These are phyloP conservation scores for Alternaria postmessia DNA, from an alignment of 2,329 filamentous ascomycete genomes.

Conservation along the genomic window DNA sequence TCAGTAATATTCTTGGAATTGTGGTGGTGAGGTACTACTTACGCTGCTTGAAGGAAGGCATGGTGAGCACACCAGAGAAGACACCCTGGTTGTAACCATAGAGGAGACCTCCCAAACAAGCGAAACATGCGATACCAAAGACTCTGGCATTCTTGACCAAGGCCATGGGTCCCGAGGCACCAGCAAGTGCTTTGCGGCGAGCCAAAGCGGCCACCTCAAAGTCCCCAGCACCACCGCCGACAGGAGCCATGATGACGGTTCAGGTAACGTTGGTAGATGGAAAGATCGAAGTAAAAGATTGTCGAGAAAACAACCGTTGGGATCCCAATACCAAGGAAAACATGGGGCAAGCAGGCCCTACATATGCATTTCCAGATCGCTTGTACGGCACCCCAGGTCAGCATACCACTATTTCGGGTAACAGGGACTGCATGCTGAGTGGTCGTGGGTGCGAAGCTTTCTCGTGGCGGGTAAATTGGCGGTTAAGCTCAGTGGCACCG, in stretches of 20 bases:
- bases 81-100: slow-evolving; percentile 82
- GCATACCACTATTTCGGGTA: slow-evolving; percentile 3
- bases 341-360: slow-evolving; percentile 8
- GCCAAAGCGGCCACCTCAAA: slow-evolving; percentile 54
- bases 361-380: slow-evolving; percentile 11
- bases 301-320: slow-evolving; percentile 1
- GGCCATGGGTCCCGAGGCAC: slow-evolving; percentile 55
- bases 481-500: slow-evolving; percentile 15
- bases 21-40: slow-evolving; percentile 12
- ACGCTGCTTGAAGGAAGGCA: slow-evolving; percentile 56
- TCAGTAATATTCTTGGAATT: not conserved
- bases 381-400: not conserved
- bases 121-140: slow-evolving; percentile 64
- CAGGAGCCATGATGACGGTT: slow-evolving; percentile 47
- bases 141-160: slow-evolving; percentile 61
- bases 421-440: slow-evolving; percentile 1
- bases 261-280: slow-evolving; percentile 2
- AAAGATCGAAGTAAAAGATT: not conserved
- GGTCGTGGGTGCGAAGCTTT: slow-evolving; percentile 5
- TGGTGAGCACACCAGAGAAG: slow-evolving; percentile 71
- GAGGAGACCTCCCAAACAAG: slow-evolving; percentile 60
- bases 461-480: slow-evolving; percentile 7
- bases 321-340: not conserved
- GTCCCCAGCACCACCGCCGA: slow-evolving; percentile 40
- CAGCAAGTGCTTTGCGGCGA: slow-evolving; percentile 52